phyloP scores from a whole-genome alignment of 2,329 filamentous ascomycete genomes.

The Teratosphaeria gauchensis region DNA sequence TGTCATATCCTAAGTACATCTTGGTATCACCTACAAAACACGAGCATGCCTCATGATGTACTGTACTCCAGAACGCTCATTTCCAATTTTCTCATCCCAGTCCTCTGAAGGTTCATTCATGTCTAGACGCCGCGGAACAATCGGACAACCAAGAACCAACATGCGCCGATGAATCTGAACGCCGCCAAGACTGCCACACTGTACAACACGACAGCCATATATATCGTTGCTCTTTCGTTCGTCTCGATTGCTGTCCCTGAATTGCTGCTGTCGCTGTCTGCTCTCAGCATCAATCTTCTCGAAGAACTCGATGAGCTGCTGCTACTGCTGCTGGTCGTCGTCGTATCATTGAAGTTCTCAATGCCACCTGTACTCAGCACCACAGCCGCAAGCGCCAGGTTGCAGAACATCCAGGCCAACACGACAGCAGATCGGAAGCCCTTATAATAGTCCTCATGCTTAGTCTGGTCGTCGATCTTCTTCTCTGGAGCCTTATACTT shows the following conservation, averaged over 20 bases:
- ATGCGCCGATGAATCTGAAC: slow-evolving; percentile 78
- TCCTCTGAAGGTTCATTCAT: not conserved
- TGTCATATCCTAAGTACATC: not conserved
- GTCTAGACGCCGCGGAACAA: slow-evolving; percentile 56
- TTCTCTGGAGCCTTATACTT: slow-evolving; percentile 69
- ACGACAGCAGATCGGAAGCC: slow-evolving; percentile 90
- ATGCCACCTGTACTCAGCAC: slow-evolving; percentile 81
- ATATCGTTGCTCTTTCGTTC: slow-evolving; percentile 57
- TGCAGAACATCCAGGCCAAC: slow-evolving; percentile 91
- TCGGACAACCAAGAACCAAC: slow-evolving; percentile 86
- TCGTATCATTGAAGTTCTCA: slow-evolving; percentile 36
- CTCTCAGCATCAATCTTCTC: not conserved
- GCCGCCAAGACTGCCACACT: slow-evolving; percentile 74
- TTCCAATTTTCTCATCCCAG: slow-evolving; percentile 2
- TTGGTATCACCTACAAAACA: not conserved
- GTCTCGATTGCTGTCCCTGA: slow-evolving; percentile 30
- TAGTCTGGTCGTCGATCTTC: slow-evolving; percentile 53
- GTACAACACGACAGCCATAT: slow-evolving; percentile 81
- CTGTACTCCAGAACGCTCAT: slow-evolving; percentile 6
- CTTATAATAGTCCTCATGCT: slow-evolving; percentile 97
- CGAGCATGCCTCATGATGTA: not conserved
- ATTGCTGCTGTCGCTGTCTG: not conserved
- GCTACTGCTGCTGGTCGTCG: slow-evolving; percentile 9
- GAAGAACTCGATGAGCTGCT: not conserved
- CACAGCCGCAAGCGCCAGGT: slow-evolving; percentile 76